phyloP scores from a whole-genome alignment of 148 eudicot species.

The Beta vulgaris region DNA sequence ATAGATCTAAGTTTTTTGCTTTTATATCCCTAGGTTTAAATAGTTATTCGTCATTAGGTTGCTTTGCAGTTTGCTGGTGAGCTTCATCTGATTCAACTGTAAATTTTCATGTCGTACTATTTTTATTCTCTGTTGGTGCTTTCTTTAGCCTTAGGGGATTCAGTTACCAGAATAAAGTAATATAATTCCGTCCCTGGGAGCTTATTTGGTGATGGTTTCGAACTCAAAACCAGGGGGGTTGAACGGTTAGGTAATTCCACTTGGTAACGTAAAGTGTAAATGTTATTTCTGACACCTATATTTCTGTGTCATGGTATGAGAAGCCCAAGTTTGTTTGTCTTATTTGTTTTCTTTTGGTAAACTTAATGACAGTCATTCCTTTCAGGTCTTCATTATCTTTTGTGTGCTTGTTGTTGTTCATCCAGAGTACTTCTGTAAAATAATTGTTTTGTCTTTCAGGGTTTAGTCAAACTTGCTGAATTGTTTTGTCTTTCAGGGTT shows the following conservation, averaged over 20 bases:
- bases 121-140: too few species aligned
- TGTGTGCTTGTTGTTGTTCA: not conserved
- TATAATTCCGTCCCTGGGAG: not conserved
- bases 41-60: too few species aligned
- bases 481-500: slow-evolving; percentile 80
- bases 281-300: not conserved
- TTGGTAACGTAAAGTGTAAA: not conserved
- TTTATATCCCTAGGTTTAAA: too few species aligned
- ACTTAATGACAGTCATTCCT: too few species aligned
- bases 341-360: not conserved
- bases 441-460: slow-evolving; percentile 46
- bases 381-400: not conserved
- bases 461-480: slow-evolving; percentile 98
- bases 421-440: slow-evolving; percentile 4
- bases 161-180: too few species aligned
- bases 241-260: not conserved
- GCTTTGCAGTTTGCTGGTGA: too few species aligned
- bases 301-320: not conserved
- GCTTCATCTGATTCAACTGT: too few species aligned
- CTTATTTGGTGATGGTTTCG: too few species aligned
- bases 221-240: not conserved
- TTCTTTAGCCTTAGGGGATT: too few species aligned
- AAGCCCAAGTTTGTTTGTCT: not conserved
- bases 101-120: too few species aligned
- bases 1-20: too few species aligned